Conservation (phyloP, 2,329 filamentous ascomycete species). For the Xylaria sp. region DNA sequence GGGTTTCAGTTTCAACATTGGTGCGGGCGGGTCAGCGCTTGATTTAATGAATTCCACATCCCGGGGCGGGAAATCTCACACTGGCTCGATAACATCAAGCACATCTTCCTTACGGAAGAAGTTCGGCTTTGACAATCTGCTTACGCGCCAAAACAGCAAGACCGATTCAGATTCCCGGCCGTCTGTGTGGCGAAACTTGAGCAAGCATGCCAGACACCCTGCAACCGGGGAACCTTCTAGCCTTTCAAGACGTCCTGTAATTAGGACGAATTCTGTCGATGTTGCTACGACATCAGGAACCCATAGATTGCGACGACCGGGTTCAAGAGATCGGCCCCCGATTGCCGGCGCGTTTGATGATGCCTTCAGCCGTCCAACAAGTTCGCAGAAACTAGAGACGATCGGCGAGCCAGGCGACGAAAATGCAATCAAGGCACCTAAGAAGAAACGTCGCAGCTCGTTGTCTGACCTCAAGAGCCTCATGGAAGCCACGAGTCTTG, state of each 20-base stretch:
- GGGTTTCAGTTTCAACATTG: slow-evolving; percentile 50
- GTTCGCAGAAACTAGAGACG: slow-evolving; percentile 68
- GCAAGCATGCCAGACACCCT: slow-evolving; percentile 76
- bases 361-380: slow-evolving; percentile 61
- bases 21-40: slow-evolving; percentile 60
- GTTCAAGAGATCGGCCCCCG: slow-evolving; percentile 69
- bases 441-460: slow-evolving; percentile 89
- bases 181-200: slow-evolving; percentile 88
- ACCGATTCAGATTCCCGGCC: slow-evolving; percentile 74
- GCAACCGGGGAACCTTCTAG: slow-evolving; percentile 70
- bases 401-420: slow-evolving; percentile 67
- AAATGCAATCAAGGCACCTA: slow-evolving; percentile 56
- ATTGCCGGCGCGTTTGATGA: slow-evolving; percentile 73
- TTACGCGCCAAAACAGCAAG: slow-evolving; percentile 85
- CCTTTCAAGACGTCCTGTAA: slow-evolving; percentile 73
- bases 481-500: slow-evolving; percentile 70
- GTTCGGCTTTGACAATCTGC: slow-evolving; percentile 81
- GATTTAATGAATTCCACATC: slow-evolving; percentile 71
- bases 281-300: slow-evolving; percentile 59
- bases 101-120: slow-evolving; percentile 85
- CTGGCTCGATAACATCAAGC: slow-evolving; percentile 84
- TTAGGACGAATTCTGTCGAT: slow-evolving; percentile 83
- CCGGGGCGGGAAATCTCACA: slow-evolving; percentile 69
- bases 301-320: slow-evolving; percentile 62
- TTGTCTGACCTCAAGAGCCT: slow-evolving; percentile 83